These are phyloP conservation scores for Paraurostyla sp. DNA, from an alignment of 73 alveolate genomes.

Conservation along the genomic window DNA sequence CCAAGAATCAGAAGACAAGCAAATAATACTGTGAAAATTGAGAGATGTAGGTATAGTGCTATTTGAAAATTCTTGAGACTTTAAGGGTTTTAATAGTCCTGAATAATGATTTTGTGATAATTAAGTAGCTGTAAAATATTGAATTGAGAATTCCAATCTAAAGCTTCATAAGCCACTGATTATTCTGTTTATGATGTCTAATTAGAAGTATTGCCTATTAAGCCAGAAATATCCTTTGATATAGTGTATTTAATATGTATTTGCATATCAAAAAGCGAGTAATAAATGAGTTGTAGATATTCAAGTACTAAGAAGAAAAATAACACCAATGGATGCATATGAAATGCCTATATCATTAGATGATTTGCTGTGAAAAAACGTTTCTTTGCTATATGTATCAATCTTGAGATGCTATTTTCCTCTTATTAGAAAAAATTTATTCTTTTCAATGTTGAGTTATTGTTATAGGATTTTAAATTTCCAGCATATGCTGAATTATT, in stretches of 20 bases:
- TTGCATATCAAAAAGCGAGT: background rate
- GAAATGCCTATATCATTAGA: conserved; percentile 26
- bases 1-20: background rate
- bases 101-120: background rate
- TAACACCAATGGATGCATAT: conserved; percentile 6
- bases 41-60: conserved; percentile 1
- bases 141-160: background rate
- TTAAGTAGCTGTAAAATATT: background rate
- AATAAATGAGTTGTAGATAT: background rate
- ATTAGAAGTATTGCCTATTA: background rate
- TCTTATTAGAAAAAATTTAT: background rate
- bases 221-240: background rate
- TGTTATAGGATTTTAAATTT: no score
- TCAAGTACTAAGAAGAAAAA: background rate
- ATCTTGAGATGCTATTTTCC: conserved; percentile 5
- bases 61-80: background rate
- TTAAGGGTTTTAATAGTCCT: background rate
- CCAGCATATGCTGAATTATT: no score
- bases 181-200: background rate
- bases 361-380: conserved; percentile 17
- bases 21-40: background rate
- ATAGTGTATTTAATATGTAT: conserved; percentile 6
- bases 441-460: background rate
- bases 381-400: background rate
- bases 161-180: background rate